Conservation (phyloP, 106 monocot genomes). For the Acorus gramineus region DNA sequence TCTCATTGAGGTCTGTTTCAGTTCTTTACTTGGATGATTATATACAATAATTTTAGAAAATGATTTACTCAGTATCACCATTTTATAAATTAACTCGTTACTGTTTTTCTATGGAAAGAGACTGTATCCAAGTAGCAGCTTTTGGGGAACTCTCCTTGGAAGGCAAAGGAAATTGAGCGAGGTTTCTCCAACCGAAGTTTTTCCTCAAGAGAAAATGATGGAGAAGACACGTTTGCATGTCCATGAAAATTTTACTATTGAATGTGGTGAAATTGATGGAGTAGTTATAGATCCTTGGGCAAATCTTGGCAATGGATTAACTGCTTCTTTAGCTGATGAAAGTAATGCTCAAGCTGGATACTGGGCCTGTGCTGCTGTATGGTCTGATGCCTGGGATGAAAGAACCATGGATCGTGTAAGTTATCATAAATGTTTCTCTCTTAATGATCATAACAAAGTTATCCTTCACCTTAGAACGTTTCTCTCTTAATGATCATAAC, state of each 20-base stretch:
- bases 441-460: too few species aligned
- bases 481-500: too few species aligned
- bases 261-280: constrained; percentile 92
- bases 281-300: constrained; percentile 65
- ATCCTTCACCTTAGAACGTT: too few species aligned
- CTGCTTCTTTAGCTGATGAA: constrained; percentile 20
- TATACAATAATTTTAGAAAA: background rate
- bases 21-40: background rate
- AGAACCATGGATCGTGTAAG: constrained; percentile 89
- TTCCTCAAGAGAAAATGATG: constrained; percentile 17
- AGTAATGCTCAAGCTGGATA: constrained; percentile 38
- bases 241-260: constrained; percentile 30
- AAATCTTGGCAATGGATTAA: constrained; percentile 20
- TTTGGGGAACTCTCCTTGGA: constrained; percentile 51
- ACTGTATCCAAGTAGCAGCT: constrained; percentile 67
- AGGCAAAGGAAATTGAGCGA: constrained; percentile 27
- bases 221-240: constrained; percentile 30
- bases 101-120: constrained; percentile 29
- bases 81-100: background rate
- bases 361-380: constrained; percentile 86
- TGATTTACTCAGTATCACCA: background rate
- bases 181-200: constrained; percentile 11
- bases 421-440: background rate
- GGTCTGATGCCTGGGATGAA: constrained; percentile 97
- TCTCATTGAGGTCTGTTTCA: constrained; percentile 72